A percentile compares a stretch with the other conserved stretches of the same genome.
phyloP scores from a whole-genome alignment of 305 asterid species.

The Solanum hybrid region DNA sequence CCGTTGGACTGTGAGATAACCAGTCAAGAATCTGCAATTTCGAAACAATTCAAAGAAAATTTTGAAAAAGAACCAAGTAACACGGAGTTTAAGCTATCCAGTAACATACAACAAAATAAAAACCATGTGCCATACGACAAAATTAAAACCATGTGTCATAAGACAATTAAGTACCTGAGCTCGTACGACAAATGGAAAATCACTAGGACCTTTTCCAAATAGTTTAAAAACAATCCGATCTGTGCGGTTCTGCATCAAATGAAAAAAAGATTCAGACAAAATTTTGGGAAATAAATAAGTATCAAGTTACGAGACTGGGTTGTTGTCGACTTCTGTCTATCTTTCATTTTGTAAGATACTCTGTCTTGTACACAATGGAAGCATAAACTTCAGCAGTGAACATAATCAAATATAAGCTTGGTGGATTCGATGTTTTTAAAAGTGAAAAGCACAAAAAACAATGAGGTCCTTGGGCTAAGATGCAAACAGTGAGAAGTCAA shows the following conservation, averaged over 20 bases:
- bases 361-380: neutral
- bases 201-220: slow-evolving; percentile 75
- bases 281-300: neutral
- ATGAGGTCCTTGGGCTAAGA: neutral
- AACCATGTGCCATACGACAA: neutral
- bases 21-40: slow-evolving; percentile 73
- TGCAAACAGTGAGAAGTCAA: neutral
- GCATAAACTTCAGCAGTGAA: neutral
- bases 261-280: neutral
- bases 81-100: neutral
- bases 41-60: slow-evolving; percentile 5
- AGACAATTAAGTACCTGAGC: slow-evolving; percentile 43
- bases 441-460: neutral
- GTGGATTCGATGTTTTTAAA: neutral
- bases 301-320: neutral
- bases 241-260: slow-evolving; percentile 50
- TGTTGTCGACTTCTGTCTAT: neutral
- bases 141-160: neutral
- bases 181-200: slow-evolving; percentile 61
- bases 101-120: neutral
- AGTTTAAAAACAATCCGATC: slow-evolving; percentile 85
- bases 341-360: neutral
- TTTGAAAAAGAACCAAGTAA: neutral
- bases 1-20: slow-evolving; percentile 74
- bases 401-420: neutral